Evolutionary conservation across 768 basidiomycete genomes (phyloP).

Genomic region (Calocybe cyanea): DNA sequence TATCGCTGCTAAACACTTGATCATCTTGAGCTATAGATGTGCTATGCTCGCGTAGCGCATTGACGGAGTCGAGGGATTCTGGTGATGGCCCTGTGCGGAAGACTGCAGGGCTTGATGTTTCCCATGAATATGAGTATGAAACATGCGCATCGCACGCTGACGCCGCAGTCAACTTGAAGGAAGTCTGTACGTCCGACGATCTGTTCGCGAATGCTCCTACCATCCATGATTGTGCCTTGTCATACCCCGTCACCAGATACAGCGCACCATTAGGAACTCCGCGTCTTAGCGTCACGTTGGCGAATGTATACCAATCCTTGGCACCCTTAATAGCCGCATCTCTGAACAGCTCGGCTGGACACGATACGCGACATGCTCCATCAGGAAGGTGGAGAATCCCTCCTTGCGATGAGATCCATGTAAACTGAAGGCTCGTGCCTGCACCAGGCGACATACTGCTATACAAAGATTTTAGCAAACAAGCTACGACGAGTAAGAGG

Average conservation of each 20-base stretch:
- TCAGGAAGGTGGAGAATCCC: conserved; percentile 13
- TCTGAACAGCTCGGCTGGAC: conserved; percentile 11
- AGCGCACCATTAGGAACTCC: conserved; percentile 15
- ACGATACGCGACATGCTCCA: conserved; percentile 11
- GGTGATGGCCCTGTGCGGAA: conserved; percentile 12
- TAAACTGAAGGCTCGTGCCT: conserved; percentile 8
- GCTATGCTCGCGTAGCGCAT: conserved; percentile 1
- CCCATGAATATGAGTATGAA: conserved; percentile 13
- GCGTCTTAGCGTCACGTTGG: conserved; percentile 9
- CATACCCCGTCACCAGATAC: conserved; percentile 19
- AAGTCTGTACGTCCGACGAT: conserved; percentile 5
- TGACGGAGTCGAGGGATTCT: conserved; percentile 3
- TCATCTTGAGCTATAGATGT: conserved; percentile 9
- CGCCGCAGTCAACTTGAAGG: conserved; percentile 7
- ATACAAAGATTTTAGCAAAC: background rate
- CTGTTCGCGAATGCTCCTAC: conserved; percentile 12
- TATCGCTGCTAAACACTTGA: conserved; percentile 7
- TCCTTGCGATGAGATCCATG: conserved; percentile 11
- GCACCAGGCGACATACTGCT: conserved; percentile 7
- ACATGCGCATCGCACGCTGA: conserved; percentile 1
- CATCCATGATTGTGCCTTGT: conserved; percentile 18
- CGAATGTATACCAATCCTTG: conserved; percentile 14
- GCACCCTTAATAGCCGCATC: conserved; percentile 6
- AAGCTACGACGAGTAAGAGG: too few relatives aligned
- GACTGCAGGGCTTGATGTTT: conserved; percentile 9